Evolutionary conservation across 2,329 filamentous ascomycete genomes (phyloP), one percentile per base, ranked within the genome.

Genomic region (Coniochaeta sp.): DNA sequence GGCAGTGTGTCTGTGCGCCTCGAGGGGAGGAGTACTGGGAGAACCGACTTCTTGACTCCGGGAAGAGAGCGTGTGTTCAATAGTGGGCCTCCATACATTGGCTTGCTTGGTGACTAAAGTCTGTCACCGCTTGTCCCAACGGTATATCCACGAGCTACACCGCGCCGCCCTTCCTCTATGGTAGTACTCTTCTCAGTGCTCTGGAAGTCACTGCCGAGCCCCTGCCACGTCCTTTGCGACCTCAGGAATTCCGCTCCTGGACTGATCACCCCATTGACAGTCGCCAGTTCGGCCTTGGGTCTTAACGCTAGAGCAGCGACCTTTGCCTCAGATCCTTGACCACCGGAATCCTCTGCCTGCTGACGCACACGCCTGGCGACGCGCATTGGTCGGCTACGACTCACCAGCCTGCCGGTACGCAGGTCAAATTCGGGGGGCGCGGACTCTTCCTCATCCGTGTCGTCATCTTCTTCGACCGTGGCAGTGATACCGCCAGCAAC

Each of bases 351-450:
- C 2, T n/a, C n/a, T 36, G 7, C 32, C n/a, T 26, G 28, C 34
- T 56, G 36, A 5, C 8, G 17, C 28, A 65, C 68, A 66, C 75
- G 65, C 58, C 79, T 76, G 69, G 75, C 69, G 10, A 30, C 47
- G 4, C 79, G 78, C 85, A 93, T 90, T 5, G 92, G 91, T 59
- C 91, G 83, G 61, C 89, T 89, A 66, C 89, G 86, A 14, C 86
- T 89, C 47, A 96, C 81, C 67, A 97, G 90, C 63, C 85, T 87
- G 38, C 93, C 93, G 1, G 93, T 97, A 14, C 93, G 83, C 10
- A 98, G 81, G 73, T 99, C 93, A 67, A 96, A 99, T 67, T 96
- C 91, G 0, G 95, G 95, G 0, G 92, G 86, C 65, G 89, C 87
- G 1, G 89, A 92, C 68, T 91, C 88, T 52, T 88, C 84, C 22